A percentile compares a stretch with the other conserved stretches of the same genome.
phyloP scores from a whole-genome alignment of 1,284 basidiomycete species.

The Cryptococcus deneoformans region DNA sequence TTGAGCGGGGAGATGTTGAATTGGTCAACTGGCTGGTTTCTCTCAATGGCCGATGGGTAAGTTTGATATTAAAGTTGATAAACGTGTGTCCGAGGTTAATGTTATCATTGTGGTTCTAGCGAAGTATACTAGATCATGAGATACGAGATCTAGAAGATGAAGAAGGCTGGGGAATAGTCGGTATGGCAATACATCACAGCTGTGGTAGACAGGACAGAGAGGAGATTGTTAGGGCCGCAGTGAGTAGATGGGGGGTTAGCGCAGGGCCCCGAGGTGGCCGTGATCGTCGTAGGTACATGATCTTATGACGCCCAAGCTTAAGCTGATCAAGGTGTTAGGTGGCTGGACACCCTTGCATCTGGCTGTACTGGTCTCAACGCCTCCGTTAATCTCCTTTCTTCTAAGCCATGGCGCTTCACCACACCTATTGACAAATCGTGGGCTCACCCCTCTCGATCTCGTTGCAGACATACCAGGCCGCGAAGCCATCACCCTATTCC shows the following conservation, averaged over 20 bases:
- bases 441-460: constrained; percentile 79
- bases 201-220: constrained; percentile 77
- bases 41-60: constrained; percentile 32
- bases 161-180: constrained; percentile 75
- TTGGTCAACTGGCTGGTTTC: constrained; percentile 34
- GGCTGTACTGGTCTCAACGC: constrained; percentile 81
- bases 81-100: constrained; percentile 9
- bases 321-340: constrained; percentile 51
- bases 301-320: background rate
- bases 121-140: constrained; percentile 30
- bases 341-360: constrained; percentile 98
- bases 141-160: constrained; percentile 61
- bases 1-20: constrained; percentile 37
- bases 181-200: constrained; percentile 67
- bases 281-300: constrained; percentile 17
- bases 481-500: constrained; percentile 70
- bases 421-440: constrained; percentile 66
- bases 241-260: constrained; percentile 64
- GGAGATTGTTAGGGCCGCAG: constrained; percentile 76
- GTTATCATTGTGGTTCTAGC: constrained; percentile 17
- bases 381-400: constrained; percentile 85
- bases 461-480: constrained; percentile 74
- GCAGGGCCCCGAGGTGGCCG: constrained; percentile 28
- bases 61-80: too few relatives aligned
- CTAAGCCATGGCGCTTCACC: constrained; percentile 88